Base-by-base conservation (phyloP, 768 basidiomycete species). In the Termitomyces sp. region DNA sequence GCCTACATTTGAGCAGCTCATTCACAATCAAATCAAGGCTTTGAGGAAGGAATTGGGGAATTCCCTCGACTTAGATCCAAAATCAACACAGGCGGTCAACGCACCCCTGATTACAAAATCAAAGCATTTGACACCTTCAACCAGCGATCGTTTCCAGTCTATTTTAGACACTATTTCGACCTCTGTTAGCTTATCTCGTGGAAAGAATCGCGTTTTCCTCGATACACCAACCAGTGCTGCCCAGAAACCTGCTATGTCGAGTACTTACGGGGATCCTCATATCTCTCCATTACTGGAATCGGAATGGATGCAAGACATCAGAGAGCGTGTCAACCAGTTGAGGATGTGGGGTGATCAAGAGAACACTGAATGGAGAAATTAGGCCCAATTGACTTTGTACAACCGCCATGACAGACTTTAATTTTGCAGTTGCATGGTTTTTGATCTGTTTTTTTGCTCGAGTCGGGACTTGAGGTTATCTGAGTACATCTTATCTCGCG, bases 21-120 rank as follows among this genome's bases (percentile, higher is more conserved):
- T 94, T 45, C 82, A 82, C 69, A 66, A 61, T 1, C 84, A 89
- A 67, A 85, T 94, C 70, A 76, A 79, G 59, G 65, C 69, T 10
- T 81, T 94, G 26, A 77, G 83, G 58, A 82, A 86, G 66, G 84
- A 91, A 67, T 76, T 94, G 12, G 84, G 85, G 60, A 81, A 84
- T 58, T 69, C 71, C 10, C 14, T 55, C 37, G 2, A 51, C 24
- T 53, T 49, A 51, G 36, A 60, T 47, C 32, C 58, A 27, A 43
- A 52, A 18, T 26, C 34, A 22, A 18, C 37, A 26, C 49, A 26
- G 13, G 32, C 39, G 6, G 22, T 18, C 5, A 48, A 44, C 12
- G n/a, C 27, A 26, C 4, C 24, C n/a, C n/a, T 42, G 13, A 52
- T 30, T 48, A 32, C 39, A 33, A 45, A 30, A 14, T 36, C 37